Evolutionary conservation across 2,329 filamentous ascomycete species (phyloP).

Genomic region (Rhynchosporium graminicola): DNA sequence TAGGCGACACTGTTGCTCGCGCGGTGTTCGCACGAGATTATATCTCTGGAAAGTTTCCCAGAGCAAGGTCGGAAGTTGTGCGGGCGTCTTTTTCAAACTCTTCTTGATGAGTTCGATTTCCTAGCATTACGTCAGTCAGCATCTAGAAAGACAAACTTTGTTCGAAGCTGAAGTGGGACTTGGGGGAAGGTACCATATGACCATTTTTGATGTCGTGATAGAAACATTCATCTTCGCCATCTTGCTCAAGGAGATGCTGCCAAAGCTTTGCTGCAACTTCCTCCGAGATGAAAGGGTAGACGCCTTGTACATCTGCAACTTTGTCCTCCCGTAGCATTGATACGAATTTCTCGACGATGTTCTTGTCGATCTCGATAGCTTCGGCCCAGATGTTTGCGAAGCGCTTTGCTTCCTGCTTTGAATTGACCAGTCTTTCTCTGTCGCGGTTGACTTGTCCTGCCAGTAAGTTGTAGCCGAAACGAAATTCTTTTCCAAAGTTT

Average conservation of each 20-base stretch:
- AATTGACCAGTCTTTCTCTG: constrained; percentile 20
- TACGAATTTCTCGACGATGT: too few species aligned
- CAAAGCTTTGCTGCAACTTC: constrained; percentile 28
- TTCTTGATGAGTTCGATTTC: constrained; percentile 20
- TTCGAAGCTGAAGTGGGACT: too few species aligned
- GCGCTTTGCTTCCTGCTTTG: constrained; percentile 1
- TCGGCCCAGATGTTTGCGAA: constrained; percentile 27
- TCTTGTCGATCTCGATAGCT: too few species aligned
- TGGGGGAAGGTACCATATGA: constrained; percentile 8
- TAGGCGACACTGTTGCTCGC: constrained; percentile 20
- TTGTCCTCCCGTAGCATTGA: too few species aligned
- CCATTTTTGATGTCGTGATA: constrained; percentile 19
- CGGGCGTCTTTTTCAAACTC: constrained; percentile 22
- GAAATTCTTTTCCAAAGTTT: constrained; percentile 2
- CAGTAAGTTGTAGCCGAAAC: constrained; percentile 27
- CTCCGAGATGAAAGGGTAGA: constrained; percentile 18
- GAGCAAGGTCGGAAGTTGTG: constrained; percentile 14
- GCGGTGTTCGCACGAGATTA: constrained; percentile 18
- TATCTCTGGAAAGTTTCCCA: constrained; percentile 21
- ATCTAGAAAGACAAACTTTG: too few species aligned
- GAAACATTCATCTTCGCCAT: constrained; percentile 14
- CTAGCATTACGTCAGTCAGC: constrained; percentile 8
- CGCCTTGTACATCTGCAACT: background rate
- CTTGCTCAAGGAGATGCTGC: constrained; percentile 18
- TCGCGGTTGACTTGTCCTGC: constrained; percentile 25